A percentile compares a stretch with the other conserved stretches of the same genome.
Evolutionary conservation across 2,329 filamentous ascomycete species (phyloP).

Genomic region (Atkinsonella texensis): DNA sequence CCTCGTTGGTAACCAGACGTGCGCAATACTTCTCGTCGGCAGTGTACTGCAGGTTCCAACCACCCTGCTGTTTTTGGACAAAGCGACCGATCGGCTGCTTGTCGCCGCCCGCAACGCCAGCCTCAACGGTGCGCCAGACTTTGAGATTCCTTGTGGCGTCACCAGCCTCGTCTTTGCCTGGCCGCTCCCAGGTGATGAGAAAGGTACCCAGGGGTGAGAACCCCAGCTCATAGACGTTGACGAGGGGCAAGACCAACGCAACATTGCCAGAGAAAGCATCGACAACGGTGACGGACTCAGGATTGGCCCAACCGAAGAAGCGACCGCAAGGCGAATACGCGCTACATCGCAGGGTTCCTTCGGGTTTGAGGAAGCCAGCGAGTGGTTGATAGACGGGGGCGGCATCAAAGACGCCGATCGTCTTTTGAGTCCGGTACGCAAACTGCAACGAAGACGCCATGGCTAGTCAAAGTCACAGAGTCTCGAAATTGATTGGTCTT

Average conservation of each 20-base stretch:
- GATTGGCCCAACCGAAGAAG: slow-evolving; percentile 91
- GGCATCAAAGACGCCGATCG: slow-evolving; percentile 86
- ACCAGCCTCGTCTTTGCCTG: slow-evolving; percentile 82
- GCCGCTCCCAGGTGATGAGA: slow-evolving; percentile 93
- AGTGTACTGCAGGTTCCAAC: slow-evolving; percentile 97
- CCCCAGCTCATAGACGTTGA: slow-evolving; percentile 84
- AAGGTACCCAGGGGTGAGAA: slow-evolving; percentile 91
- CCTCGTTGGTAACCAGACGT: slow-evolving; percentile 88
- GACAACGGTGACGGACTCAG: slow-evolving; percentile 73
- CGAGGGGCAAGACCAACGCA: slow-evolving; percentile 61
- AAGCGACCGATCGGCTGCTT: slow-evolving; percentile 75
- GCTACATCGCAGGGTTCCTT: slow-evolving; percentile 91
- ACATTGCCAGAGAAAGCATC: slow-evolving; percentile 67
- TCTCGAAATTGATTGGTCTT: slow-evolving; percentile 15
- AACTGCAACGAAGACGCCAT: slow-evolving; percentile 92
- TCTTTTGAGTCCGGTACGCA: slow-evolving; percentile 94
- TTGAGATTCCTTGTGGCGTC: slow-evolving; percentile 95
- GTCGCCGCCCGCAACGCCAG: slow-evolving; percentile 45
- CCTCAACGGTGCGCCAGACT: slow-evolving; percentile 80
- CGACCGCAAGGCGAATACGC: slow-evolving; percentile 91
- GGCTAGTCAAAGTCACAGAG: slow-evolving; percentile 80
- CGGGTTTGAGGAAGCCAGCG: slow-evolving; percentile 72
- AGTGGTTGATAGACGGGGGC: slow-evolving; percentile 78
- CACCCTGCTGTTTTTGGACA: slow-evolving; percentile 89
- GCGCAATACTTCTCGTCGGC: slow-evolving; percentile 88